Evolutionary conservation across 352 stramenopile genomes (phyloP).

Genomic region (Plasmopara halstedii): DNA sequence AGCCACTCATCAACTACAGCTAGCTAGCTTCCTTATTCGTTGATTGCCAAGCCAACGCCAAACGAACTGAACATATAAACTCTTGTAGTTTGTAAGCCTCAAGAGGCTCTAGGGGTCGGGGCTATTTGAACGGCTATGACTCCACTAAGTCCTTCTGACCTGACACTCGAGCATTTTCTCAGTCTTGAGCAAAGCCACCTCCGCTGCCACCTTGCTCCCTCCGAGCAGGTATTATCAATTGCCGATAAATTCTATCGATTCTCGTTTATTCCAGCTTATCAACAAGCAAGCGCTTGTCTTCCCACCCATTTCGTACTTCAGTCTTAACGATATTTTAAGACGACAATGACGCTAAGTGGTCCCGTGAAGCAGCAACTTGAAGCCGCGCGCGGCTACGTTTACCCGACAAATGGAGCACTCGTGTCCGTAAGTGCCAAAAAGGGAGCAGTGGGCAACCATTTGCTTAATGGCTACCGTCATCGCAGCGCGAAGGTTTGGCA

Average conservation of each 20-base stretch:
- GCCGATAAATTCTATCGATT: slow-evolving; percentile 19
- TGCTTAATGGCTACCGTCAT: slow-evolving; percentile 22
- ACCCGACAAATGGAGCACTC: slow-evolving; percentile 32
- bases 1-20: background rate
- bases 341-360: slow-evolving; percentile 36
- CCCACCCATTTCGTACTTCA: slow-evolving; percentile 5
- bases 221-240: slow-evolving; percentile 20
- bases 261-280: slow-evolving; percentile 9
- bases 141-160: slow-evolving; percentile 9
- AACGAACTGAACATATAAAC: slow-evolving; percentile 6
- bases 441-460: slow-evolving; percentile 13
- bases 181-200: slow-evolving; percentile 6
- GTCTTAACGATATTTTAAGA: slow-evolving; percentile 12
- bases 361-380: slow-evolving; percentile 47
- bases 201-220: slow-evolving; percentile 11
- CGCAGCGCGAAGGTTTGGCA: slow-evolving; percentile 51
- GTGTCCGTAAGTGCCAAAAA: slow-evolving; percentile 46
- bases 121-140: background rate
- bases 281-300: slow-evolving; percentile 19
- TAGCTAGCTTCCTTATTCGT: background rate
- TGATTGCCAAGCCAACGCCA: background rate
- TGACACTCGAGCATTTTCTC: slow-evolving; percentile 18
- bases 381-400: slow-evolving; percentile 28
- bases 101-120: slow-evolving; percentile 1
- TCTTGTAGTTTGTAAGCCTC: slow-evolving; percentile 5